Evolutionary conservation across 352 stramenopile species (phyloP), one percentile per base, ranked within the genome.

Genomic region (Pythium brassicae): DNA sequence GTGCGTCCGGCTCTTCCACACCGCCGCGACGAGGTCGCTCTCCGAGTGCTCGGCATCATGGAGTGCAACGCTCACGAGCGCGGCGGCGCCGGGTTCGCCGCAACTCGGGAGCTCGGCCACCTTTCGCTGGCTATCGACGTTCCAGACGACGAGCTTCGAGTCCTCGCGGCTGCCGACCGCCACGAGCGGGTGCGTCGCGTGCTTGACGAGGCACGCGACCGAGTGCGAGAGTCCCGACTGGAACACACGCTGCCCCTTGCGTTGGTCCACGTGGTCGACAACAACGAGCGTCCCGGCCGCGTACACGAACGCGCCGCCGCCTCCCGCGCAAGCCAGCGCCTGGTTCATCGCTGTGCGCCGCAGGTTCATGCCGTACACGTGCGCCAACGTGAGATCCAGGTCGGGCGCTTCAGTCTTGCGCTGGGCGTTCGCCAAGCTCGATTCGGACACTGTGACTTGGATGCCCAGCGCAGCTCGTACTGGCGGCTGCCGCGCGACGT

Each of bases 281-380:
- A 87, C 53, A 4, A 89, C 22, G 20, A 87, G 23, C 6, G 76
- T 71, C 0, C 76, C 79, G 7, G 68, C 69, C 19, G 65, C 68
- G 39, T 87, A 83, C 8, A 86, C 51, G 7, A 80, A 68, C 4
- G 45, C 65, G 6, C 65, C 60, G 20, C 63, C 56, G 12, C 64
- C 57, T 1, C 63, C 65, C 11, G 70, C 55, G 46, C 57, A 68
- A 0, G 68, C 57, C 3, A 87, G 42, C 6, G 71, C 68, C 50
- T 78, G 74, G 43, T 86, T 87, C 26, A 85, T 52, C 20, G 63
- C 66, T 49, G 57, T 71, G 2, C 55, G 50, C 3, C 47, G 47
- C 40, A 85, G 58, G 37, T 89, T 89, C 10, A 87, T 63, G 22
- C 79, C 79, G 34, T 76, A 70, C 8, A 77, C 74, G 32, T 63